Evolutionary conservation across 75 land plant genomes (phyloP).

Genomic region (Cupressus sempervirens): DNA sequence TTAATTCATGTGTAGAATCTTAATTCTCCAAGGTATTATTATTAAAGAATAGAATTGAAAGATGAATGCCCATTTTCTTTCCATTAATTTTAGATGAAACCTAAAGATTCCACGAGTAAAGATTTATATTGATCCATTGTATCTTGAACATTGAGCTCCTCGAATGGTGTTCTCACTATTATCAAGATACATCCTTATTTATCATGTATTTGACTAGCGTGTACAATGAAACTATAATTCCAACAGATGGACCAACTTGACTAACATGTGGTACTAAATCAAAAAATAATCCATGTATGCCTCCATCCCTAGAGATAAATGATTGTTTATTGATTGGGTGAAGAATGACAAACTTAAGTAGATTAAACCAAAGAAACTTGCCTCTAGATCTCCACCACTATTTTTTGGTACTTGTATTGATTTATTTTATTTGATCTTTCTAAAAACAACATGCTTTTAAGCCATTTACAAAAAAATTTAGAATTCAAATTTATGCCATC

Average conservation of each 20-base stretch:
- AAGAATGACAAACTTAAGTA: background rate
- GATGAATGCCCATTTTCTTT: background rate
- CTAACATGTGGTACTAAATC: conserved; percentile 82
- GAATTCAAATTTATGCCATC: background rate
- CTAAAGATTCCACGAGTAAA: background rate
- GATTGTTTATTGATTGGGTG: background rate
- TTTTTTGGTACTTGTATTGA: conserved; percentile 56
- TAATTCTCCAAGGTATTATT: background rate
- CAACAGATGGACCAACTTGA: conserved; percentile 91
- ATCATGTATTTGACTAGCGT: conserved; percentile 61
- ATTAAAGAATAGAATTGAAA: background rate
- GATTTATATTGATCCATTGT: background rate
- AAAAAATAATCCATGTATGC: conserved; percentile 62
- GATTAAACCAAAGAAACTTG: conserved; percentile 14
- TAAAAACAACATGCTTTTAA: conserved; percentile 19
- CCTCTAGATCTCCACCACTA: conserved; percentile 79
- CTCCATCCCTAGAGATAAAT: conserved; percentile 60
- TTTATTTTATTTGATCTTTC: conserved; percentile 70
- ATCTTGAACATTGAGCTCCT: background rate
- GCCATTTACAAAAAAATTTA: background rate
- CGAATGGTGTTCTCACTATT: background rate
- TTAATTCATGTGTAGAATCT: no score
- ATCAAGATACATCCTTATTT: conserved; percentile 17
- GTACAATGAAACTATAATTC: no score
- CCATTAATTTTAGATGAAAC: background rate